Percentiles rank a stretch among this genome's conserved stretches.
Evolutionary conservation across 2,329 filamentous ascomycete species (phyloP).

Genomic region (Botrytis fabae): DNA sequence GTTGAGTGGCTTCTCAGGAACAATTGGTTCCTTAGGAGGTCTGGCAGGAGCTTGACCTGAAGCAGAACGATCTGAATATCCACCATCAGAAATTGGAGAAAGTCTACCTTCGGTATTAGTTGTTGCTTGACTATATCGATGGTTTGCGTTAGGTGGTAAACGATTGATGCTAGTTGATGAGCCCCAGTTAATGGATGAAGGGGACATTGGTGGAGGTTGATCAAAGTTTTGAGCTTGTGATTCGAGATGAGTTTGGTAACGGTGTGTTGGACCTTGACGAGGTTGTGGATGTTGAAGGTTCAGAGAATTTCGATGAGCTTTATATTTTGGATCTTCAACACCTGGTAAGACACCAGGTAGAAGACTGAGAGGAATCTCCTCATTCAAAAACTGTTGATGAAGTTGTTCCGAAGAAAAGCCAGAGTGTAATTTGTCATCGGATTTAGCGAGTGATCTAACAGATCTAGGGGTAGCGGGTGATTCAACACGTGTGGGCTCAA

Average conservation of each 20-base stretch:
- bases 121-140: slow-evolving; percentile 46
- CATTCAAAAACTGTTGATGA: slow-evolving; percentile 34
- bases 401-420: slow-evolving; percentile 56
- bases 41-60: slow-evolving; percentile 52
- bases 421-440: slow-evolving; percentile 59
- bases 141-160: slow-evolving; percentile 51
- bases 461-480: slow-evolving; percentile 8
- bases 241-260: slow-evolving; percentile 73
- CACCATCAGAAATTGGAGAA: slow-evolving; percentile 40
- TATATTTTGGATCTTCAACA: slow-evolving; percentile 73
- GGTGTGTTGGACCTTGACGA: slow-evolving; percentile 69
- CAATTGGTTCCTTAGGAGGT: slow-evolving; percentile 62
- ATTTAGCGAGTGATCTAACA: slow-evolving; percentile 36
- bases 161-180: slow-evolving; percentile 60
- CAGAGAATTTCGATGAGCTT: slow-evolving; percentile 76
- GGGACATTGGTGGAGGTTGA: slow-evolving; percentile 54
- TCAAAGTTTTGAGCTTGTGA: slow-evolving; percentile 70
- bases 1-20: slow-evolving; percentile 48
- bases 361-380: slow-evolving; percentile 34
- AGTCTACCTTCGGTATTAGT: slow-evolving; percentile 35
- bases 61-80: slow-evolving; percentile 35
- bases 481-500: slow-evolving; percentile 1
- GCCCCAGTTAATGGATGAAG: slow-evolving; percentile 62
- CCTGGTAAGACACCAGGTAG: slow-evolving; percentile 26
- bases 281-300: slow-evolving; percentile 81